phyloP scores from a whole-genome alignment of 441 rosid genomes.

The Bocquillonia castaneifolia region DNA sequence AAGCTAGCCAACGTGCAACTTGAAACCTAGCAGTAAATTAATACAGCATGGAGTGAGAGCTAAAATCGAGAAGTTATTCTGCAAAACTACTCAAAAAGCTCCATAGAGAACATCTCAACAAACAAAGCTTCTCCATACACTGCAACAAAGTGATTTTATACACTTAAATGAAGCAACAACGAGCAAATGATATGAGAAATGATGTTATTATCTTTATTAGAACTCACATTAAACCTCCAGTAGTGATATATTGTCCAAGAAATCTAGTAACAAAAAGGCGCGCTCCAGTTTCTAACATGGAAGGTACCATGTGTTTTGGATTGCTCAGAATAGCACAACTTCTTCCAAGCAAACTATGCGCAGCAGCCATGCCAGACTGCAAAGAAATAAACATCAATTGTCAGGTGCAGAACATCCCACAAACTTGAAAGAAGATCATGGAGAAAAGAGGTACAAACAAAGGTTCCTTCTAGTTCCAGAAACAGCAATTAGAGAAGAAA shows the following conservation, averaged over 20 bases:
- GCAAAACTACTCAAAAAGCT: too few relatives aligned
- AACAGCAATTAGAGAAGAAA: too few relatives aligned
- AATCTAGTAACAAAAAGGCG: slow-evolving; percentile 63
- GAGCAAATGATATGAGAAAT: neutral
- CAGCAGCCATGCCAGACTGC: slow-evolving; percentile 58
- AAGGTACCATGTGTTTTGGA: slow-evolving; percentile 61
- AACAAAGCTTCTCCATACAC: too few relatives aligned
- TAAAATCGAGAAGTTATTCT: too few relatives aligned
- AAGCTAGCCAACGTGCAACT: too few relatives aligned
- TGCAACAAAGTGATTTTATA: too few relatives aligned
- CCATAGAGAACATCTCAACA: too few relatives aligned
- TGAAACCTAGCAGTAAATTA: too few relatives aligned
- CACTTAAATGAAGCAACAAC: neutral
- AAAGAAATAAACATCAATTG: slow-evolving; percentile 10
- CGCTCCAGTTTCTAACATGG: slow-evolving; percentile 55
- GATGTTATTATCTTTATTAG: slow-evolving; percentile 5
- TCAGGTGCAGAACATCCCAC: neutral
- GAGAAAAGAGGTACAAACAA: too few relatives aligned
- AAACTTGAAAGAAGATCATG: neutral
- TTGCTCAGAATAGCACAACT: slow-evolving; percentile 34
- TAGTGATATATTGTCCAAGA: slow-evolving; percentile 51
- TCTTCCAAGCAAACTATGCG: slow-evolving; percentile 46
- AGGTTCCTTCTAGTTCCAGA: neutral
- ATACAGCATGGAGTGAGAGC: too few relatives aligned
- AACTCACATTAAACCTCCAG: slow-evolving; percentile 67